Percentiles rank a stretch among this genome's conserved stretches.
These are phyloP conservation scores for Isoetes taiwanensis DNA, from an alignment of 75 land plant genomes.

Conservation along the genomic window DNA sequence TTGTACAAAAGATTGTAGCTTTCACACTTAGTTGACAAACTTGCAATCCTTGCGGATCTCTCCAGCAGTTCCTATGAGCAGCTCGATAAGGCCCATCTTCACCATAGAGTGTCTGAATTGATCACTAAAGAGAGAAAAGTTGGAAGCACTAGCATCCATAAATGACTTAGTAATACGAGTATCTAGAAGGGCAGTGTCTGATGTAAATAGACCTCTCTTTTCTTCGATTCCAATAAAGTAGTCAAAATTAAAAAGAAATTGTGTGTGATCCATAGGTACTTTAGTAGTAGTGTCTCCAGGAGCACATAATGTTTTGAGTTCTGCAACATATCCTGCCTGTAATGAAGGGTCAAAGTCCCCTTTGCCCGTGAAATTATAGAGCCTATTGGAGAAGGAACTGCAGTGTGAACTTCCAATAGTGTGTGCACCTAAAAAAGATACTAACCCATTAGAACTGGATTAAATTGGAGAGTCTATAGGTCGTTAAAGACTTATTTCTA, in stretches of 20 bases:
- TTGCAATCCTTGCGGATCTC: constrained; percentile 3
- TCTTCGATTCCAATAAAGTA: neutral
- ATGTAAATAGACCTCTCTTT: constrained; percentile 17
- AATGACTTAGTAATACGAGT: neutral
- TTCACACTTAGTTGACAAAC: no score
- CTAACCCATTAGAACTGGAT: no score
- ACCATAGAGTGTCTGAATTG: neutral
- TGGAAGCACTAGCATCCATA: neutral
- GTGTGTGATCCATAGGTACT: neutral
- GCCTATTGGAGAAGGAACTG: constrained; percentile 12
- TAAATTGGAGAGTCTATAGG: no score
- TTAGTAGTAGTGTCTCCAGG: neutral
- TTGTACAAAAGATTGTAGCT: no score
- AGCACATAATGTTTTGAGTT: constrained; percentile 8
- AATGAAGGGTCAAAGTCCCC: constrained; percentile 17
- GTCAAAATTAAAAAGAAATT: constrained; percentile 3
- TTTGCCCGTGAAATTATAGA: constrained; percentile 14
- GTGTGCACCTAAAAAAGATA: constrained; percentile 54
- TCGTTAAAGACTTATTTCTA: no score
- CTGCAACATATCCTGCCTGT: constrained; percentile 7
- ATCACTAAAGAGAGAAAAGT: neutral
- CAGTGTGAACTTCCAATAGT: constrained; percentile 25
- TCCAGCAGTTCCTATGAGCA: neutral
- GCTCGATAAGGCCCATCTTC: constrained; percentile 1
- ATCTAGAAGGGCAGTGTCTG: constrained; percentile 22